These are phyloP conservation scores for Pseudogymnoascus sp. DNA, from an alignment of 2,329 filamentous ascomycete species.

Conservation along the genomic window DNA sequence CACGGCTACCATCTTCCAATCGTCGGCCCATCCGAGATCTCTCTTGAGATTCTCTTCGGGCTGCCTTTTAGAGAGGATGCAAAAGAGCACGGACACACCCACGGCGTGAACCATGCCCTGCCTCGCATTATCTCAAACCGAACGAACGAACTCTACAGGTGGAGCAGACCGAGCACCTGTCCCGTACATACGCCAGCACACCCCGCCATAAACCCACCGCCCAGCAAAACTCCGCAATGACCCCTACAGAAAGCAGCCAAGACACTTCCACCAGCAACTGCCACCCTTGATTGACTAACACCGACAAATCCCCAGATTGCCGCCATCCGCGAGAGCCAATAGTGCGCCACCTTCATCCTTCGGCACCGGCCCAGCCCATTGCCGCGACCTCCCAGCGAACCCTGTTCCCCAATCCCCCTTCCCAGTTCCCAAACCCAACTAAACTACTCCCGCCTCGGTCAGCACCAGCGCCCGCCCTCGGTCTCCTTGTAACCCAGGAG, in stretches of 20 bases:
- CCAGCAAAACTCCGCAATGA: neutral
- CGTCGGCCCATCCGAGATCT: neutral
- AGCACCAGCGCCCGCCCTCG: neutral
- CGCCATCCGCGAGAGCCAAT: neutral
- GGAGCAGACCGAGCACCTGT: neutral
- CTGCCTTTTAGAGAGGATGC: neutral
- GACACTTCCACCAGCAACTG: neutral
- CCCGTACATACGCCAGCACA: neutral
- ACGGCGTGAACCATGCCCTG: neutral
- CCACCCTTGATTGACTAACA: conserved; percentile 1
- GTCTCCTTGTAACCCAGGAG: neutral
- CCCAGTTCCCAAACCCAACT: neutral
- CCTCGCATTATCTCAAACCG: conserved; percentile 2
- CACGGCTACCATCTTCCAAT: neutral
- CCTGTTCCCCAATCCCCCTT: neutral
- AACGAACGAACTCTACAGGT: neutral
- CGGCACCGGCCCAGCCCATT: neutral
- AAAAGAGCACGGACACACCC: neutral
- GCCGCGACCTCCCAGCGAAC: neutral
- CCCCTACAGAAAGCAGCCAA: conserved; percentile 1
- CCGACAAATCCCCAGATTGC: neutral
- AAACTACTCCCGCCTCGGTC: neutral
- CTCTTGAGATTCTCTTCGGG: neutral
- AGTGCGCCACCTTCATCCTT: neutral
- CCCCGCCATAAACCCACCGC: neutral